Evolutionary conservation across 2,329 filamentous ascomycete species (phyloP).

Genomic region (Fusarium sororula): DNA sequence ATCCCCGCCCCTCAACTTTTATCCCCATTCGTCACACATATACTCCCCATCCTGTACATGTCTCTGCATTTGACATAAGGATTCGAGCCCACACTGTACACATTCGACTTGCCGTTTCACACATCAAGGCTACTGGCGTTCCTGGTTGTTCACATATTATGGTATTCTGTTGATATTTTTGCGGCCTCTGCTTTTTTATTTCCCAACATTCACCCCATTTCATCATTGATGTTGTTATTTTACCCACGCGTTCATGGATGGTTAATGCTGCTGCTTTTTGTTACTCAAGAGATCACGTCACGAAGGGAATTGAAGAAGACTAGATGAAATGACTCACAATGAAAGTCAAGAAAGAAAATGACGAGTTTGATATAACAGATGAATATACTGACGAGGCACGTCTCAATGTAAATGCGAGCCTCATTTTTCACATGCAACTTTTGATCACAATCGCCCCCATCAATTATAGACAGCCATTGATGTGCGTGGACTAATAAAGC

Average conservation of each 20-base stretch:
- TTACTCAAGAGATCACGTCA: constrained; percentile 35
- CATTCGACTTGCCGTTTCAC: constrained; percentile 32
- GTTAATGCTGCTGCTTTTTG: constrained; percentile 17
- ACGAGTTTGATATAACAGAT: constrained; percentile 37
- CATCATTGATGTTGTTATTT: constrained; percentile 19
- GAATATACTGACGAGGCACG: constrained; percentile 33
- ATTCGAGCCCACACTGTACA: constrained; percentile 32
- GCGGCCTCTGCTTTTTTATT: neutral
- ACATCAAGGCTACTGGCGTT: constrained; percentile 40
- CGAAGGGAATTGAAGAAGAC: constrained; percentile 26
- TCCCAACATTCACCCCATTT: neutral
- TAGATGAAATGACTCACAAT: constrained; percentile 31
- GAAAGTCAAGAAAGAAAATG: constrained; percentile 30
- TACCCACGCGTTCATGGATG: constrained; percentile 22
- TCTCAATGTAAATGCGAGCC: constrained; percentile 21
- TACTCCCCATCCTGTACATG: constrained; percentile 38
- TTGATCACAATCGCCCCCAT: neutral
- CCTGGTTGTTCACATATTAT: constrained; percentile 38
- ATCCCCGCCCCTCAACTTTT: constrained; percentile 3
- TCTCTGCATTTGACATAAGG: constrained; percentile 31
- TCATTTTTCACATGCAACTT: constrained; percentile 17
- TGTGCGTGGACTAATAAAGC: neutral
- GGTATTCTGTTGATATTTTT: constrained; percentile 5
- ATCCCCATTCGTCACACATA: constrained; percentile 14
- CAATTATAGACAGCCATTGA: neutral